A percentile compares a stretch with the other conserved stretches of the same genome.
phyloP scores from a whole-genome alignment of 2,329 filamentous ascomycete species.

The Rugonectria rugulosa region DNA sequence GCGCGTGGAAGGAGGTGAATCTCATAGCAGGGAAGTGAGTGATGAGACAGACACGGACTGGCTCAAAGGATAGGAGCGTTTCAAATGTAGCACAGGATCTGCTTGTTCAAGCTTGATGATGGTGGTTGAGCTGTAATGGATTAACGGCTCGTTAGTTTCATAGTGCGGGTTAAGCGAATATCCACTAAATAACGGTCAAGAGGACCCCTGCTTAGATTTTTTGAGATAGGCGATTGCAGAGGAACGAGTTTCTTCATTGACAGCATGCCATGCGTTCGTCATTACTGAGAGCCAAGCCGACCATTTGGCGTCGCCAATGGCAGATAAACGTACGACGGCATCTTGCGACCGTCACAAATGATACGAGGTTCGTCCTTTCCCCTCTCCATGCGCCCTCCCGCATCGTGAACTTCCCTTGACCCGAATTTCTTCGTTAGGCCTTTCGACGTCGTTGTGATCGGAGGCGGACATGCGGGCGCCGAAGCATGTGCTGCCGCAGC shows the following conservation, averaged over 20 bases:
- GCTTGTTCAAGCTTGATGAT: not conserved
- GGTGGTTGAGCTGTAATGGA: not conserved
- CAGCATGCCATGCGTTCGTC: constrained; percentile 41
- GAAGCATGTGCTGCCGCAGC: constrained; percentile 94
- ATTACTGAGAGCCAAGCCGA: constrained; percentile 34
- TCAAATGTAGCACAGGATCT: not conserved
- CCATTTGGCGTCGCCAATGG: constrained; percentile 28
- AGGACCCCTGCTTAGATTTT: constrained; percentile 11
- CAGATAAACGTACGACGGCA: constrained; percentile 26
- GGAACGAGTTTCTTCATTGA: constrained; percentile 24
- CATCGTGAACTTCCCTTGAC: constrained; percentile 18
- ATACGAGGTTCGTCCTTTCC: constrained; percentile 38
- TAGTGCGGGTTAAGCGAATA: constrained; percentile 20
- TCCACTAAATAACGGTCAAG: constrained; percentile 9
- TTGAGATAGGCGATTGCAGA: constrained; percentile 16
- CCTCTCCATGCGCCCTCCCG: not conserved
- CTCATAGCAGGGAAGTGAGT: too few relatives aligned
- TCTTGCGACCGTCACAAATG: constrained; percentile 43
- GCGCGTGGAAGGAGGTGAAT: constrained; percentile 44
- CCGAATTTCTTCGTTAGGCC: constrained; percentile 53
- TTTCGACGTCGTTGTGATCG: constrained; percentile 94
- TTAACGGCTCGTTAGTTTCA: constrained; percentile 19
- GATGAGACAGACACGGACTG: too few relatives aligned
- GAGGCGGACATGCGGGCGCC: constrained; percentile 92
- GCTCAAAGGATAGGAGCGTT: not conserved